Conservation (phyloP, 2,329 filamentous ascomycete genomes). For the Microcera coccophila region DNA sequence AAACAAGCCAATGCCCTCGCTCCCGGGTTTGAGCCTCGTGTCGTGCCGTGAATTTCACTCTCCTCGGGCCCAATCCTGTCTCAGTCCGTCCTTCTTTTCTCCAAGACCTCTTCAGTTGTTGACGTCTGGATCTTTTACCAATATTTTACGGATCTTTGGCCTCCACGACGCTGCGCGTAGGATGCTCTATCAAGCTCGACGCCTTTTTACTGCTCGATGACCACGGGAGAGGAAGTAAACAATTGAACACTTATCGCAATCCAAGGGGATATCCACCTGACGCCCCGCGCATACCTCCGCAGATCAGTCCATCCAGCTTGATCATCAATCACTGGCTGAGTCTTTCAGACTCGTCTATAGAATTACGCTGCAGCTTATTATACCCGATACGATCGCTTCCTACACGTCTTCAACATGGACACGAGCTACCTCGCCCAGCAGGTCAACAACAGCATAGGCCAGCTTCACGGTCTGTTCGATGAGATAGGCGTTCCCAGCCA, state of each 20-base stretch:
- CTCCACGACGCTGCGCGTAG: constrained; percentile 12
- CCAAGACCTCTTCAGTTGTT: constrained; percentile 2
- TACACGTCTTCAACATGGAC: constrained; percentile 59
- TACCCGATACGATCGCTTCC: neutral
- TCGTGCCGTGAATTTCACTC: constrained; percentile 21
- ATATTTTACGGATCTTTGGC: too few relatives aligned
- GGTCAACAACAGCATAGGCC: constrained; percentile 88
- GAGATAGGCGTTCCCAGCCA: constrained; percentile 94
- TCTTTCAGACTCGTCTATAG: too few relatives aligned
- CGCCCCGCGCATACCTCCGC: constrained; percentile 2
- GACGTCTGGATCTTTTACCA: neutral
- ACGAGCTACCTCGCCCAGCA: constrained; percentile 90
- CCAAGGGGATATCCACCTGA: constrained; percentile 15
- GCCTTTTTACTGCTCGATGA: constrained; percentile 23
- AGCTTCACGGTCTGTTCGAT: constrained; percentile 92
- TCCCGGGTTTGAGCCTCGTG: constrained; percentile 1
- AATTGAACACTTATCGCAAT: constrained; percentile 11
- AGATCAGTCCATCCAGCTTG: neutral
- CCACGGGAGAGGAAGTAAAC: constrained; percentile 29
- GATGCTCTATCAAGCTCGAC: constrained; percentile 23
- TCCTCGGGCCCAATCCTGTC: constrained; percentile 18
- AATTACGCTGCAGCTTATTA: too few relatives aligned
- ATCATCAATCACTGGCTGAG: neutral
- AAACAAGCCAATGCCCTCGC: neutral
- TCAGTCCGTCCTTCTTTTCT: constrained; percentile 19